Percentiles rank a stretch among this genome's conserved stretches.
These are phyloP conservation scores for Sutorius australiensis DNA, from an alignment of 768 basidiomycete species.

Conservation along the genomic window DNA sequence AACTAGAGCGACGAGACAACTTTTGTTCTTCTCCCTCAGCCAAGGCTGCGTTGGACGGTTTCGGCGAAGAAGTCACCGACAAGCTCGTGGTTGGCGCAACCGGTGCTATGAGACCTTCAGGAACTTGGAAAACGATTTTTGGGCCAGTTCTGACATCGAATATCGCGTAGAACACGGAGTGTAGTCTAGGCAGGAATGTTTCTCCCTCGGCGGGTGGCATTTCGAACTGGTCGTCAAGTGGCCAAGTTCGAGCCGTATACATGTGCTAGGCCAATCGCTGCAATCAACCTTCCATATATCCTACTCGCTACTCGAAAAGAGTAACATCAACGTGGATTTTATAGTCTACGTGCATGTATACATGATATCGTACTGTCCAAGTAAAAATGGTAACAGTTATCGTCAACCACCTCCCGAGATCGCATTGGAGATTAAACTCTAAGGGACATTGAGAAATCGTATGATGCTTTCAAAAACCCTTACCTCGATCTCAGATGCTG, in stretches of 20 bases:
- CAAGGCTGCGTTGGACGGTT: slow-evolving; percentile 29
- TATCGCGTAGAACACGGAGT: slow-evolving; percentile 90
- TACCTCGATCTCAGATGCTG: slow-evolving; percentile 28
- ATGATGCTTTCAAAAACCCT: not conserved
- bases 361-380: slow-evolving; percentile 9
- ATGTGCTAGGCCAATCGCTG: not conserved
- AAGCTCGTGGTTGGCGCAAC: slow-evolving; percentile 30
- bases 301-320: not conserved
- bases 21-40: slow-evolving; percentile 35
- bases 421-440: slow-evolving; percentile 18
- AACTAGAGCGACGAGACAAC: slow-evolving; percentile 50
- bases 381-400: not conserved
- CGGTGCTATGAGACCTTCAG: slow-evolving; percentile 77
- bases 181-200: slow-evolving; percentile 74
- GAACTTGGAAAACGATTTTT: slow-evolving; percentile 90
- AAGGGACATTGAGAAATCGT: slow-evolving; percentile 11
- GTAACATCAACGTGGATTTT: not conserved
- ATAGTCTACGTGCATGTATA: slow-evolving; percentile 21
- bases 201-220: slow-evolving; percentile 47
- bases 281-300: not conserved
- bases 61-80: slow-evolving; percentile 33
- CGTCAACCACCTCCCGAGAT: slow-evolving; percentile 9
- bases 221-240: not conserved
- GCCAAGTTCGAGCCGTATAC: not conserved
- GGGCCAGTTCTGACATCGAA: slow-evolving; percentile 87